Base-by-base conservation (phyloP, 2,329 filamentous ascomycete genomes). In the Epichloe gansuensis region DNA sequence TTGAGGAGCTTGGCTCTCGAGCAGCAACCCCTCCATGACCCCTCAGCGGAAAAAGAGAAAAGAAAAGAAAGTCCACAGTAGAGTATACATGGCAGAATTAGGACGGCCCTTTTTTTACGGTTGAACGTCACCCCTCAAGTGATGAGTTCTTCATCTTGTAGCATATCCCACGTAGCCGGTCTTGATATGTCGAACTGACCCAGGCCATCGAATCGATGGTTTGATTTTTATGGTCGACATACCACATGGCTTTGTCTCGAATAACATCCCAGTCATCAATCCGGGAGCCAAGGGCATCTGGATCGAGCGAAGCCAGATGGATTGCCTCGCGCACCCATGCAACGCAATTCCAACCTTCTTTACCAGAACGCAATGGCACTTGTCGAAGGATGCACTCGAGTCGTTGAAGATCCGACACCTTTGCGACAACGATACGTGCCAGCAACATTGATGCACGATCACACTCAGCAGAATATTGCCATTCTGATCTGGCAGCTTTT, bases 131-230 rank as follows among this genome's bases (percentile, higher is more conserved):
- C 51, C 28, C 34, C 11, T 53, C 47, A 55, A 35, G 21, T 15
- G 5, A 45, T 31, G 28, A 53, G 2, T 34, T 55, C 54, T 49
- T 48, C 45, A 25, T 46, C 46, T 41, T 46, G 34, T 1, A 55
- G 43, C 54, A 55, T 55, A 23, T 55, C 54, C 48, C 51, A 55
- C 1, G 54, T 55, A 42, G 54, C 48, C 12, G 48, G 42, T n/a
- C 42, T 55, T 12, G 51, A 41, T 15, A 46, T 45, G 34, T 55
- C 51, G 38, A 48, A 53, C 28, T 47, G 28, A 17, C 51, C 51
- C 35, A 55, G 25, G 23, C 54, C 54, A 21, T 55, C 54, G 7
- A 48, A 55, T 8, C 54, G 51, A 48, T 55, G 54, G 6, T 31
- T 44, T 17, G 51, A 43, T 37, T 55, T 43, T 55, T 55, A 21